Base-by-base conservation (phyloP, 2,329 filamentous ascomycete genomes). In the Hymenoscyphus fraxineus region DNA sequence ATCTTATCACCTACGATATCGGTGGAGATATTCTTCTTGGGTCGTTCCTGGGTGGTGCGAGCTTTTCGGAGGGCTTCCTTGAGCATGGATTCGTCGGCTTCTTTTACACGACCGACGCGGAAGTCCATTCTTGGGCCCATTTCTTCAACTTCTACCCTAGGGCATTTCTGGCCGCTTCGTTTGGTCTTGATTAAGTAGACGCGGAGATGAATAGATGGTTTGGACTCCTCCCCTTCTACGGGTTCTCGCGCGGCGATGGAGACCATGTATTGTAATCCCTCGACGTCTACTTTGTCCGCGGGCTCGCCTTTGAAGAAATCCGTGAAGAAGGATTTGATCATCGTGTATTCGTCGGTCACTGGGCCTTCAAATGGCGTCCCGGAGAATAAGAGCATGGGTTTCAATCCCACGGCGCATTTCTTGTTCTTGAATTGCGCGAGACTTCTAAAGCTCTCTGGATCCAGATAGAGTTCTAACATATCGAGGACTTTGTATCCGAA, bases 1-100 rank as follows among this genome's bases (percentile, higher is more conserved):
- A 98, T 84, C 88, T 98, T 98, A 79, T 99, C 95, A 76, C 95
- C 95, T 80, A 99, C 92, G 55, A 88, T 79, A 77, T 98, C 93
- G 64, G 91, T 96, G 62, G 88, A 86, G 72, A 99, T 89, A 78
- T 99, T 99, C 89, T 99, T 99, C 89, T 97, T 98, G 67, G 89
- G 89, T 79, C 84, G 82, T 80, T 91, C 89, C 80, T 91, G 88
- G 47, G 78, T 79, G 47, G 86, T 86, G 83, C 89, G 93, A 60
- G 92, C 85, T 81, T 89, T 92, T 85, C 89, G 92, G 85, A 97
- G 84, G 19, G 94, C 93, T 78, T 94, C 91, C 85, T 97, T 98
- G 83, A 90, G 85, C 79, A 91, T 85, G 13, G 84, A 85, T 73
- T 87, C 83, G 71, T 97, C 92, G 0, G 94, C 87, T 77, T 95